Conservation (phyloP, 1,284 basidiomycete species). For the Rhodotorula sp. region DNA sequence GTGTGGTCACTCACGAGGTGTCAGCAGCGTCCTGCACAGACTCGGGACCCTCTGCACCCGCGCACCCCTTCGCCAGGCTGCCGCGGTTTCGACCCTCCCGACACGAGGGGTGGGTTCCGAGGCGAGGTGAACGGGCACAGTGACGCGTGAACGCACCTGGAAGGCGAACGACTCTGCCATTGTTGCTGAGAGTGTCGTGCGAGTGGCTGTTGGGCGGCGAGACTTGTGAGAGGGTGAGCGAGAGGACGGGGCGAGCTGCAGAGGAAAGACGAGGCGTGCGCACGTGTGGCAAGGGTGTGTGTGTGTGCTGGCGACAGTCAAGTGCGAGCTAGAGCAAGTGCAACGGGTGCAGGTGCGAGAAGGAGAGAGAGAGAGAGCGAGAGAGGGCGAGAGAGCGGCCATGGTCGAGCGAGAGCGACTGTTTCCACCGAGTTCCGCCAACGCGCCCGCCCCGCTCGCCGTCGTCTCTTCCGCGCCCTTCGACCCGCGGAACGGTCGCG, state of each 20-base stretch:
- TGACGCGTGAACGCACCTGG: background rate
- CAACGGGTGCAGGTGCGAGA: background rate
- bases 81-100: too few species aligned
- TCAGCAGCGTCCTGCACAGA: too few species aligned
- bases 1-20: background rate
- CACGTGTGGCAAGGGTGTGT: background rate
- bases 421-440: background rate
- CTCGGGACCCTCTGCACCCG: too few species aligned
- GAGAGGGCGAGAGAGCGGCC: background rate
- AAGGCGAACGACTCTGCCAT: constrained; percentile 10
- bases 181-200: background rate
- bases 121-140: background rate
- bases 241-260: background rate
- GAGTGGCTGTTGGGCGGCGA: background rate
- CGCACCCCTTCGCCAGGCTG: too few species aligned
- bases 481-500: too few species aligned
- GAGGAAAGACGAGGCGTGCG: background rate
- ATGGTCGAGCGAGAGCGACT: background rate
- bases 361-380: background rate
- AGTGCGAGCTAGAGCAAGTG: background rate
- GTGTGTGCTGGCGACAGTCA: background rate
- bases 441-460: too few species aligned
- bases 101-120: too few species aligned
- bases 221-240: background rate
- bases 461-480: too few species aligned